phyloP scores from a whole-genome alignment of 2,329 filamentous ascomycete species.

The Aspergillus carbonarius region DNA sequence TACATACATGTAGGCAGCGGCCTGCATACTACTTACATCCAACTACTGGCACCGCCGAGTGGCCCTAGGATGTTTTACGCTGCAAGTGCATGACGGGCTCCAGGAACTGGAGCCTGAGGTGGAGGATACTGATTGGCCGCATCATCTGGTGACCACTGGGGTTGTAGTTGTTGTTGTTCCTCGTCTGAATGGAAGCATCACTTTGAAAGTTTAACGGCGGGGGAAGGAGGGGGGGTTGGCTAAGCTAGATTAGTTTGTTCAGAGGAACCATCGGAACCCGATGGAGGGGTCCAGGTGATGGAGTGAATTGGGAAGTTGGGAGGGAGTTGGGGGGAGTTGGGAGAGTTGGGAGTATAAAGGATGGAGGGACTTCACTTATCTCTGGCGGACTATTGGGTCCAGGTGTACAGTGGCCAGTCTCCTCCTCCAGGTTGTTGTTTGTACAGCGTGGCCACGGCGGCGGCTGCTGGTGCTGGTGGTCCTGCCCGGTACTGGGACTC shows the following conservation, averaged over 20 bases:
- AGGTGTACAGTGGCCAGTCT: not conserved
- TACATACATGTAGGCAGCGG: not conserved
- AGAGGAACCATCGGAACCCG: not conserved
- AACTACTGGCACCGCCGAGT: too few species aligned
- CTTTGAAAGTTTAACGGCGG: conserved; percentile 1
- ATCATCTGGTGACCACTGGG: not conserved
- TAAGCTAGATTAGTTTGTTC: not conserved
- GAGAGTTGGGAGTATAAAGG: not conserved
- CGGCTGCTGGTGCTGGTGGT: not conserved
- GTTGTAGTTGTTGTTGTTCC: not conserved
- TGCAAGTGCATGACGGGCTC: not conserved
- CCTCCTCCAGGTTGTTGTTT: not conserved
- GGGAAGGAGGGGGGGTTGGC: not conserved
- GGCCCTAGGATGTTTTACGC: not conserved
- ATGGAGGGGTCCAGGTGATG: not conserved
- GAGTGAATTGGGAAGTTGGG: not conserved
- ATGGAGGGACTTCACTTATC: not conserved
- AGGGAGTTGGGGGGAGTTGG: not conserved
- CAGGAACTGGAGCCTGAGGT: not conserved
- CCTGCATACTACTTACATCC: not conserved
- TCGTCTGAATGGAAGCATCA: conserved; percentile 6
- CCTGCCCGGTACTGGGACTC: not conserved
- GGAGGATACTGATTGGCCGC: not conserved
- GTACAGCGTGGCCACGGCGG: conserved; percentile 4
- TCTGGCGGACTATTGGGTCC: conserved; percentile 3